Conservation (phyloP, 176 grass and related monocot species). For the Triticum timopheevii region DNA sequence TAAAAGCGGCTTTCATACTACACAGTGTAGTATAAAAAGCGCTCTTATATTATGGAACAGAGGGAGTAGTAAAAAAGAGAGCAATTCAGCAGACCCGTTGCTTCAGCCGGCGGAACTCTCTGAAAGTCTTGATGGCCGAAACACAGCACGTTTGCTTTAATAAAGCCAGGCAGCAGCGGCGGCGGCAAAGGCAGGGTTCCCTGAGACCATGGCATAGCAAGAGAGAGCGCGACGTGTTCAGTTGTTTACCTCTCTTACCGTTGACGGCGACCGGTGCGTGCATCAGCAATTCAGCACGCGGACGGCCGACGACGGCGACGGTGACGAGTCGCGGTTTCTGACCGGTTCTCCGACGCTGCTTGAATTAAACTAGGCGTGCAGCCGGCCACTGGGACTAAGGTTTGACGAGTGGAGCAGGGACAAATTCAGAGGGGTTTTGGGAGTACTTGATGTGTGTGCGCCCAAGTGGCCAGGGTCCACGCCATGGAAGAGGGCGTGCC, state of each 20-base stretch:
- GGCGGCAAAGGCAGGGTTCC: neutral
- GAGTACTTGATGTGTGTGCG: neutral
- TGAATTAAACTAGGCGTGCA: neutral
- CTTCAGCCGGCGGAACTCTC: conserved; percentile 38
- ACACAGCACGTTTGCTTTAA: conserved; percentile 32
- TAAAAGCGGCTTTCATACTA: too few relatives aligned
- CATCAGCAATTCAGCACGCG: neutral
- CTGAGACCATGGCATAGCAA: neutral
- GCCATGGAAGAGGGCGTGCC: neutral
- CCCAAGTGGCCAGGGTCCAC: conserved; percentile 1
- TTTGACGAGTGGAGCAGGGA: conserved; percentile 18
- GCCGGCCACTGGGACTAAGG: neutral
- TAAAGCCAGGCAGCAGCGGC: neutral
- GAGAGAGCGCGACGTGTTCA: neutral
- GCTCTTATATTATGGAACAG: too few relatives aligned
- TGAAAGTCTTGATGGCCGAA: conserved; percentile 2
- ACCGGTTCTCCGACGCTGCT: neutral
- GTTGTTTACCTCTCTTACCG: neutral
- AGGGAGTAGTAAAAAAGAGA: neutral
- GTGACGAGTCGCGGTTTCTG: neutral
- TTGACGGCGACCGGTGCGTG: neutral
- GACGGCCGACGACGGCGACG: neutral
- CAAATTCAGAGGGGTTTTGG: neutral
- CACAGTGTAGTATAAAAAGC: too few relatives aligned
- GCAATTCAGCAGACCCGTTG: neutral